These are phyloP conservation scores for Wakefieldia striispora DNA, from an alignment of 768 basidiomycete species.

Conservation along the genomic window DNA sequence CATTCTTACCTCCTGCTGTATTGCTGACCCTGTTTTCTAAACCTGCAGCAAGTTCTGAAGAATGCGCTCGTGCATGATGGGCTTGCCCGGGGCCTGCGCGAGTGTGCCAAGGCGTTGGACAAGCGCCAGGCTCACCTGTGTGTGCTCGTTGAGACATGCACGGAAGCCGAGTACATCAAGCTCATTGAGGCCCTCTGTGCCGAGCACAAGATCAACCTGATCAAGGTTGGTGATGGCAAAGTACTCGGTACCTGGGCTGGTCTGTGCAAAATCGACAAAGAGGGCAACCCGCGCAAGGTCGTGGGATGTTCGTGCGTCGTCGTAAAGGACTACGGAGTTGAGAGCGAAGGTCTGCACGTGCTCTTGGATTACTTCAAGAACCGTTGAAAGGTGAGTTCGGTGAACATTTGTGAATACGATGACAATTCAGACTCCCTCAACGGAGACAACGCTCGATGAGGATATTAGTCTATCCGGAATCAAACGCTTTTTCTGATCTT, in stretches of 20 bases:
- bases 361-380: conserved; percentile 96
- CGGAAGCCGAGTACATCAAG: conserved; percentile 99
- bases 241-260: conserved; percentile 98
- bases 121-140: conserved; percentile 98
- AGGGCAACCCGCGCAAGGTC: conserved; percentile 97
- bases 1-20: background rate
- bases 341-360: conserved; percentile 93
- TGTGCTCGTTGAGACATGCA: conserved; percentile 98
- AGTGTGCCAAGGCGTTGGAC: conserved; percentile 97
- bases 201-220: conserved; percentile 99
- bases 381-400: conserved; percentile 53
- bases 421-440: conserved; percentile 93
- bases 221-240: conserved; percentile 99
- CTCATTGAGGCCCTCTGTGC: conserved; percentile 99
- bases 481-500: conserved; percentile 49
- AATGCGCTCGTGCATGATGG: conserved; percentile 98
- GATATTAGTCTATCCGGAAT: conserved; percentile 41
- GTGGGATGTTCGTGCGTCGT: conserved; percentile 93
- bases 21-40: background rate
- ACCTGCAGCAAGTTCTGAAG: conserved; percentile 91
- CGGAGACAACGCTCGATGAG: conserved; percentile 68
- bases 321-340: conserved; percentile 95
- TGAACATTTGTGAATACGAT: conserved; percentile 42
- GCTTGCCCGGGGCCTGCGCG: conserved; percentile 95
- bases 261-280: conserved; percentile 99